Evolutionary conservation across 345 rosid species (phyloP).

Genomic region (Heritiera littoralis): DNA sequence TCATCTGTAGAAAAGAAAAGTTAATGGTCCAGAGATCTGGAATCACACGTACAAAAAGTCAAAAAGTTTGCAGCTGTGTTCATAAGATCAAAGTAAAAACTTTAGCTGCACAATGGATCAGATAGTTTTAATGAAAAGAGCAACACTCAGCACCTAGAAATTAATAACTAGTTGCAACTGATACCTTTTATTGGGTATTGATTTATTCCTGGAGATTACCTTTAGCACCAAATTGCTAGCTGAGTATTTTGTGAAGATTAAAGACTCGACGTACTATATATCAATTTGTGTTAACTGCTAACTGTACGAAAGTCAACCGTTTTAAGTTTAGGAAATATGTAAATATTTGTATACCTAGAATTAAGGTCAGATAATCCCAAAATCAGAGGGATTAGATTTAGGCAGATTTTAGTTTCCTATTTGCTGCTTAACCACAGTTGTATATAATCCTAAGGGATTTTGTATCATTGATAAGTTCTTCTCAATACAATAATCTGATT

Average conservation of each 20-base stretch:
- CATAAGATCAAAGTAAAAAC: neutral
- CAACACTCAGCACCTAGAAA: neutral
- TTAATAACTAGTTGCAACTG: neutral
- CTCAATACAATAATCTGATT: no score
- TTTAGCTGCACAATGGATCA: neutral
- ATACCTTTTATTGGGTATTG: neutral
- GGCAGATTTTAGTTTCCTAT: no score
- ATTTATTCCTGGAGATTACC: neutral
- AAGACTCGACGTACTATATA: neutral
- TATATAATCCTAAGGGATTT: no score
- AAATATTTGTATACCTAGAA: no score
- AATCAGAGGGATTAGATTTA: no score
- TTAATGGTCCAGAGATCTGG: slow-evolving; percentile 1
- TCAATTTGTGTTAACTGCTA: neutral
- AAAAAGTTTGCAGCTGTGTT: neutral
- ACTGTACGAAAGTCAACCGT: neutral
- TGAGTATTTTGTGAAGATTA: neutral
- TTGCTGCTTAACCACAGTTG: no score
- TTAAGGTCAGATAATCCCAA: no score
- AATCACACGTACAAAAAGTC: neutral
- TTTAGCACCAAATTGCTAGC: neutral
- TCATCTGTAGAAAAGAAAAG: slow-evolving; percentile 53
- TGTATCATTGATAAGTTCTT: no score
- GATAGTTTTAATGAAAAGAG: neutral
- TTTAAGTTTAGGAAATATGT: no score